Base-by-base conservation (phyloP, 768 basidiomycete species). In the Russula dissimulans region DNA sequence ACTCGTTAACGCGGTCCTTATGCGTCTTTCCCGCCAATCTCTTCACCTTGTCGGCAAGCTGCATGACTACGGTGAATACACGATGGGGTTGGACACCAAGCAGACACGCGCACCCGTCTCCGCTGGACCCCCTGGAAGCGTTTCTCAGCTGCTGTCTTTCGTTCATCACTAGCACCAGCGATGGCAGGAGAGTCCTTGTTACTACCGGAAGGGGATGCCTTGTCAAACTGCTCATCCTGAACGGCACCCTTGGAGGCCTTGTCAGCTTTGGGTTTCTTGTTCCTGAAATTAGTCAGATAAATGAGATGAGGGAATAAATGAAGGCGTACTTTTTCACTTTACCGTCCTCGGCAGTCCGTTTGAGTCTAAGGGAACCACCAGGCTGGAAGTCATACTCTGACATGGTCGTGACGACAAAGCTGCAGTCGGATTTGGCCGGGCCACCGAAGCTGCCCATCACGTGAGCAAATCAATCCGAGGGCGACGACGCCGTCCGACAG, bases 1-100 rank as follows among this genome's bases (percentile, higher is more conserved):
- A 91, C 68, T 94, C 91, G 64, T 82, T 84, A 41, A 97, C 93
- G 45, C 93, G 86, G 62, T 97, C 93, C 74, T 97, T 97, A 74
- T 97, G 93, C 6, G 89, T 91, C 75, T 89, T 91, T 67, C 77
- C 77, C 0, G 93, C 92, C 68, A 89, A 68, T 73, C 83, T 89
- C 17, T 81, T 79, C 17, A 95, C 89, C 66, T 82, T 83, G 61
- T 84, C 81, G 26, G 81, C 80, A 48, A 93, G 81, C 91, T 94
- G n/a, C 52, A 41, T 54, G 29, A 48, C 18, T 57, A 53, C 41
- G 26, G 43, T 66, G 53, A 54, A 47, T 59, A 57, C 36, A 51
- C 61, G 39, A 29, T 42, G 17, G 53, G 32, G 17, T 26, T n/a
- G 18, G 18, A 54, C 14, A 26, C 46, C 32, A 43, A 34, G 34